Evolutionary conservation across 176 grass and related monocot species (phyloP), one percentile per base, ranked within the genome.

Genomic region (Chrysopogon serrulatus): DNA sequence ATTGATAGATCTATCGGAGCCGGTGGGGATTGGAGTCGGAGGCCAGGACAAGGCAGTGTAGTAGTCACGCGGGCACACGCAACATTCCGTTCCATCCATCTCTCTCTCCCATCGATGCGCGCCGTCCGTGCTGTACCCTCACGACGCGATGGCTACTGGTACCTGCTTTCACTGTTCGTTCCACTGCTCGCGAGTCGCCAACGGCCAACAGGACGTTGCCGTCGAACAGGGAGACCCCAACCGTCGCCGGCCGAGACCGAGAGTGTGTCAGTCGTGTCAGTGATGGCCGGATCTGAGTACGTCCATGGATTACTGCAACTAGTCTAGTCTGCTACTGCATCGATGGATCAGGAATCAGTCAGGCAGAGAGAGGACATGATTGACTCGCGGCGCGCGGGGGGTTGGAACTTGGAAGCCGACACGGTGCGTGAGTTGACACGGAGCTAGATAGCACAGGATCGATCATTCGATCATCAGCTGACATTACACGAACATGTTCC

Each of bases 191-290:
- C n/a, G 51, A 28, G 49, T 76, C 51, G 33, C 49, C 21, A 73
- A 47, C 40, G 19, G 17, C 53, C 53, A 24, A 24, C 54, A 18
- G 56, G 1, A 3, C 32, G 67, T 59, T 15, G 78, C 59, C 44
- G 84, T 57, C n/a, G 9, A 67, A 81, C 74, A 76, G 36, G 78
- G 61, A 60, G 71, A 75, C 68, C 78, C 75, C 36, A 87, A 81
- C 61, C 19, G 85, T 54, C 60, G 54, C 51, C 8, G 51, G 23
- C 54, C 21, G 53, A n/a, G 53, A 9, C 23, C 53, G 49, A 10
- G 19, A 0, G 18, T 8, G 53, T 24, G 53, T 10, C 54, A 17
- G 45, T 6, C 37, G 37, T 39, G 56, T 59, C 56, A 24, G 54
- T 57, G n/a, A n/a, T n/a, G 23, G 54, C 54, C 54, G 54, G 54